A percentile compares a stretch with the other conserved stretches of the same genome.
These are phyloP conservation scores for Linum usitatissimum DNA, from an alignment of 345 rosid genomes.

Conservation along the genomic window DNA sequence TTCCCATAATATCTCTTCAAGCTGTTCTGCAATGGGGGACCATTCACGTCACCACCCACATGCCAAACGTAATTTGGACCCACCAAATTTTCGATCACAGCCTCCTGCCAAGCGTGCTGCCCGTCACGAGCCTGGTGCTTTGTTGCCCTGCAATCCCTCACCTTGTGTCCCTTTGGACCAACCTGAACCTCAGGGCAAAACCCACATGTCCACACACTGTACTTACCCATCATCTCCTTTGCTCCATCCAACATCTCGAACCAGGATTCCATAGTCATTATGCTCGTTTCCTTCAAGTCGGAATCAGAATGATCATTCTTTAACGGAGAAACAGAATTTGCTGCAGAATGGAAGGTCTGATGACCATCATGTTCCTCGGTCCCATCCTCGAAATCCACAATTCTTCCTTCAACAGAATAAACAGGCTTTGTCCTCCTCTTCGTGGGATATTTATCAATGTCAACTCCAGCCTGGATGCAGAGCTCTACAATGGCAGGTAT, in stretches of 20 bases:
- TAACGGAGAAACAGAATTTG: background rate
- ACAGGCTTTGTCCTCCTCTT: conserved; percentile 76
- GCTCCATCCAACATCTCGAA: conserved; percentile 59
- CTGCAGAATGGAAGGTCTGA: background rate
- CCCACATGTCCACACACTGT: conserved; percentile 68
- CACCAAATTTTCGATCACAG: conserved; percentile 57
- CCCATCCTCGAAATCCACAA: conserved; percentile 62
- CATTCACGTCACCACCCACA: conserved; percentile 39
- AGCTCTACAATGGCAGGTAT: conserved; percentile 74
- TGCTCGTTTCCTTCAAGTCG: conserved; percentile 35
- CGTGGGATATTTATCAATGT: conserved; percentile 51
- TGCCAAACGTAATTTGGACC: conserved; percentile 84
- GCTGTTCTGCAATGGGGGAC: conserved; percentile 46
- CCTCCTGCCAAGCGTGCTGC: conserved; percentile 89
- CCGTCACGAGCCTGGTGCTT: conserved; percentile 77
- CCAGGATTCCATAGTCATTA: conserved; percentile 49
- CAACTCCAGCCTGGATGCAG: conserved; percentile 74
- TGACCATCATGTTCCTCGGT: conserved; percentile 12
- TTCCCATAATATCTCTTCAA: conserved; percentile 72
- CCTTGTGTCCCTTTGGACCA: conserved; percentile 86
- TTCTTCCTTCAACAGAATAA: conserved; percentile 72
- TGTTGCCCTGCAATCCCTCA: conserved; percentile 71
- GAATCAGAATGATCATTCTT: conserved; percentile 6
- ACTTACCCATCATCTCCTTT: conserved; percentile 47
- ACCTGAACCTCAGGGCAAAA: conserved; percentile 85